Conservation (phyloP, 345 rosid species). For the Lepidium africanum region DNA sequence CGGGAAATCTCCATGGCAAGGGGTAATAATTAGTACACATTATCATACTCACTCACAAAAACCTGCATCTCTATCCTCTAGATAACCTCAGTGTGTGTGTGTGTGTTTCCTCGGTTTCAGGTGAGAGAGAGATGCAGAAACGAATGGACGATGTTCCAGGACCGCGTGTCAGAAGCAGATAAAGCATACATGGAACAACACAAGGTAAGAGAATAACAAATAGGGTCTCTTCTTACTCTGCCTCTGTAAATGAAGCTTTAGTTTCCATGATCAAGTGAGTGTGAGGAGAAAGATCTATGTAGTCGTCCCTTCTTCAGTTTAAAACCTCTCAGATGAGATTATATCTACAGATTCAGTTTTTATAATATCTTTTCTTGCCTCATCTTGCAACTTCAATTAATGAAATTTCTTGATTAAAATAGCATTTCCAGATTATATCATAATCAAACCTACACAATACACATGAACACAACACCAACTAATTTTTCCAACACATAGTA, state of each 20-base stretch:
- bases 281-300: slow-evolving; percentile 3
- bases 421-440: neutral
- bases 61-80: neutral
- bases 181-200: slow-evolving; percentile 31
- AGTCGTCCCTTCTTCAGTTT: slow-evolving; percentile 2
- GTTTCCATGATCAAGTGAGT: slow-evolving; percentile 21
- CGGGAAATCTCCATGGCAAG: slow-evolving; percentile 85
- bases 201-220: neutral
- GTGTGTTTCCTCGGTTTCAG: slow-evolving; percentile 30
- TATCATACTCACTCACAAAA: neutral
- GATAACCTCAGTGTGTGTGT: slow-evolving; percentile 2
- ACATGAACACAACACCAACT: neutral
- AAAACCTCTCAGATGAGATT: neutral
- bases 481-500: neutral
- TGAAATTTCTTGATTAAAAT: neutral
- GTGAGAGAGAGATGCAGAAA: slow-evolving; percentile 71
- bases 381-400: neutral
- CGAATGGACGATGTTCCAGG: slow-evolving; percentile 80
- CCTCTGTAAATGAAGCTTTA: slow-evolving; percentile 22
- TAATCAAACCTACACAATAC: slow-evolving; percentile 4
- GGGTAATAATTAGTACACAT: slow-evolving; percentile 42
- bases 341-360: neutral
- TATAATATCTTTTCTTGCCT: neutral
- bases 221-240: neutral
- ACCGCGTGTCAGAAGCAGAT: slow-evolving; percentile 64